Evolutionary conservation across 2,329 filamentous ascomycete species (phyloP).

Genomic region (Pestalotiopsis fici): DNA sequence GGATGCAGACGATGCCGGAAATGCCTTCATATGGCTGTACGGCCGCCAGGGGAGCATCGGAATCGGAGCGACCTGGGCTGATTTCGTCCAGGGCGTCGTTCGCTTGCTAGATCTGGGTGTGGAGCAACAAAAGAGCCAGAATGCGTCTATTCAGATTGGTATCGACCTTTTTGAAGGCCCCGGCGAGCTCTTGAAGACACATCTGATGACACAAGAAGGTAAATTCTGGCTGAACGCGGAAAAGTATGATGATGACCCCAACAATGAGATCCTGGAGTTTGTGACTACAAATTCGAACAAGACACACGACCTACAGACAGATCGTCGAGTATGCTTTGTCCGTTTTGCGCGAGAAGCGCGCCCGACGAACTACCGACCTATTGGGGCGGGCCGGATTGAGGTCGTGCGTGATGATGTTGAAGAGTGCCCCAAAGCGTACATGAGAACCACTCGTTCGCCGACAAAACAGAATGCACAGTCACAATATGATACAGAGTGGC

Average conservation of each 20-base stretch:
- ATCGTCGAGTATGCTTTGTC: conserved; percentile 5
- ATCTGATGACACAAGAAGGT: neutral
- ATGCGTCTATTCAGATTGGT: neutral
- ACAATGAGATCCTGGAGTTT: neutral
- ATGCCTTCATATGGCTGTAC: neutral
- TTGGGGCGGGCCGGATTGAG: neutral
- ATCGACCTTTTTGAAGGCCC: neutral
- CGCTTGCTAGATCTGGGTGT: neutral
- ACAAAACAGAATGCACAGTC: neutral
- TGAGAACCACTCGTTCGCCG: neutral
- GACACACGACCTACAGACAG: neutral
- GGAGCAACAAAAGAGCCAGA: neutral
- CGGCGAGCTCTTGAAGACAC: too few relatives aligned
- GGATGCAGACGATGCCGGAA: neutral
- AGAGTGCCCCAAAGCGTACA: neutral
- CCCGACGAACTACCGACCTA: neutral
- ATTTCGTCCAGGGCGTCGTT: neutral
- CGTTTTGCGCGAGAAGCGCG: neutral
- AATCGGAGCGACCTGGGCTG: neutral
- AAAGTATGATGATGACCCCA: neutral
- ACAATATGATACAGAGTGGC: neutral
- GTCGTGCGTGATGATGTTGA: neutral
- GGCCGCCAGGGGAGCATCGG: conserved; percentile 1
- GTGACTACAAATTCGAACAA: neutral
- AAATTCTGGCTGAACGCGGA: neutral